Base-by-base conservation (phyloP, 805 yeast genomes). In the Candida michaelii region DNA sequence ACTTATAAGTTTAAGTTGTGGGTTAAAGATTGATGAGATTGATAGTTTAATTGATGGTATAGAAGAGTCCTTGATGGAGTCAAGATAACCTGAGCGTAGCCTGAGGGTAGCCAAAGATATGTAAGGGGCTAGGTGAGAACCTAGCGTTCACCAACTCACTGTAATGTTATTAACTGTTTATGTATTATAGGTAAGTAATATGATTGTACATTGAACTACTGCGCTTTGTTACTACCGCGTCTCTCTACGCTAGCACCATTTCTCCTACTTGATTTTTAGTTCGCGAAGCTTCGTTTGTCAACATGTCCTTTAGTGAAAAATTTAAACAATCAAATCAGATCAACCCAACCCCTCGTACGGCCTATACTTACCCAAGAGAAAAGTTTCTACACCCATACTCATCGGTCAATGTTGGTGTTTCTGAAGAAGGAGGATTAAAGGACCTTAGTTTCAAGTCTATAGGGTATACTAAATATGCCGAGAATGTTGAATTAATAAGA, bases 21-120 rank as follows among this genome's bases (percentile, higher is more conserved):
- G 88, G 2, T 73, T 89, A 42, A 79, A 82, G 38, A 74, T 82
- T 15, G 95, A 87, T 46, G 93, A 85, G 46, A 83, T 91, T 44
- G 88, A 83, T 55, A 84, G 86, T 23, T 72, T 89, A 45, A 71
- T 91, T 39, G 91, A 86, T 50, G 97, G 91, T 15, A 85, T 91
- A 32, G 89, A 61, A 42, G 66, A 60, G 40, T 58, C 63, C 43
- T 51, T 61, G 44, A 53, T 59, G 52, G 63, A 56, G 34, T 49
- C 54, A 25, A 39, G 30, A 13, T 16, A 16, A 10, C 14, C n/a
- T n/a, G n/a, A n/a, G n/a, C n/a, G n/a, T n/a, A n/a, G n/a, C n/a
- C n/a, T n/a, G n/a, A n/a, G n/a, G n/a, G n/a, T n/a, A n/a, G n/a
- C n/a, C n/a, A n/a, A n/a, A n/a, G n/a, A n/a, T n/a, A n/a, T n/a